These are phyloP conservation scores for Dryas drummondii DNA, from an alignment of 306 rosid species.

Conservation along the genomic window DNA sequence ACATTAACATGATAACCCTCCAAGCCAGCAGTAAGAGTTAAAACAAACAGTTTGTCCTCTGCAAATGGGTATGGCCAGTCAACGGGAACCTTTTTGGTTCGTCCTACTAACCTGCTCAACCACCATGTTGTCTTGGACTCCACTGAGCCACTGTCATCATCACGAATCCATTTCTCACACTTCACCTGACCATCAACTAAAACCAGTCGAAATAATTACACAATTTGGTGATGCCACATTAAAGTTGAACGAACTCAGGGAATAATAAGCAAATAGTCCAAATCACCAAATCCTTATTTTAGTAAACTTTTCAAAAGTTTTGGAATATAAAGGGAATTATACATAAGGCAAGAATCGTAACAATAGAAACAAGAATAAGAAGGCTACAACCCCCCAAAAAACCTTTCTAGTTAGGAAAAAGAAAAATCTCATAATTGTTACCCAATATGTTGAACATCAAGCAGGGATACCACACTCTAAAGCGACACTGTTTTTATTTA, in stretches of 20 bases:
- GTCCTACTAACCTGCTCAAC: constrained; percentile 74
- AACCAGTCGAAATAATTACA: constrained; percentile 40
- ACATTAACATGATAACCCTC: constrained; percentile 92
- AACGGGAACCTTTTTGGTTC: constrained; percentile 64
- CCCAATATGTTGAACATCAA: neutral
- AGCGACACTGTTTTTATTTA: neutral
- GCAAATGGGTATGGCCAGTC: constrained; percentile 94
- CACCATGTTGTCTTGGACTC: constrained; percentile 83
- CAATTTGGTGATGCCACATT: constrained; percentile 24
- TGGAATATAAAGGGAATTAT: too few species aligned
- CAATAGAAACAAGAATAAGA: neutral
- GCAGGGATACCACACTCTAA: neutral
- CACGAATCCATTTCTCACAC: constrained; percentile 94
- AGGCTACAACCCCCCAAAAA: neutral
- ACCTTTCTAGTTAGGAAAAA: neutral
- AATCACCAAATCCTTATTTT: neutral
- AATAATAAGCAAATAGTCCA: neutral
- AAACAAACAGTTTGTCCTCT: constrained; percentile 77
- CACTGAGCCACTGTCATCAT: constrained; percentile 47
- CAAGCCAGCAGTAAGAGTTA: constrained; percentile 88
- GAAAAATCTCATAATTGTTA: neutral
- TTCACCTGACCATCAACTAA: constrained; percentile 90
- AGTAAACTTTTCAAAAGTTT: neutral
- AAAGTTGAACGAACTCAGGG: constrained; percentile 5
- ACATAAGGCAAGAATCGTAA: neutral